These are phyloP conservation scores for Phytophthora quininea DNA, from an alignment of 352 stramenopile species.

Conservation along the genomic window DNA sequence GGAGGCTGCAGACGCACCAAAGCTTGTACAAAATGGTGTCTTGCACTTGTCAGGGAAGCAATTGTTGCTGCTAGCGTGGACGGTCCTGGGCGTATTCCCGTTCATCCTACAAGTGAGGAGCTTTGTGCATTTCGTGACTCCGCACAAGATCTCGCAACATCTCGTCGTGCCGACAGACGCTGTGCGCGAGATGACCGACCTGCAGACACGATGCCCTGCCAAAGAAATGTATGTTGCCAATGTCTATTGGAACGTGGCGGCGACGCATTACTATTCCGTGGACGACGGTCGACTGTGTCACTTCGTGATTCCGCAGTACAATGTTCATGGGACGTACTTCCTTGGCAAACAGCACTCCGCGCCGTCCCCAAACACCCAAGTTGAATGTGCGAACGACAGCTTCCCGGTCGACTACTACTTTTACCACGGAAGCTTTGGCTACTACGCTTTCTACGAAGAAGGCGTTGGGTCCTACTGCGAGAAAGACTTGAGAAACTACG, in stretches of 20 bases:
- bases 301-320: constrained; percentile 28
- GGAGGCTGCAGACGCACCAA: background rate
- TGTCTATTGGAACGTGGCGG: constrained; percentile 27
- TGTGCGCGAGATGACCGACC: constrained; percentile 1
- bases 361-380: constrained; percentile 8
- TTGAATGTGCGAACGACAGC: constrained; percentile 10
- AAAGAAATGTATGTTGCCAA: constrained; percentile 20
- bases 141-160: constrained; percentile 23
- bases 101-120: constrained; percentile 35
- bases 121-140: constrained; percentile 24
- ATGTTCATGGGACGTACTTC: constrained; percentile 17
- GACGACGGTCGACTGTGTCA: constrained; percentile 13
- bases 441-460: constrained; percentile 29
- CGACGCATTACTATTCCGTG: constrained; percentile 19
- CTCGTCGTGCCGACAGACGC: constrained; percentile 2
- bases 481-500: constrained; percentile 15
- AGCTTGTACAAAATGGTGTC: background rate
- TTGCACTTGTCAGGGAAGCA: constrained; percentile 3
- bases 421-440: constrained; percentile 22
- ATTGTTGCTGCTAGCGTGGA: constrained; percentile 17
- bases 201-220: constrained; percentile 12
- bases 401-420: constrained; percentile 17
- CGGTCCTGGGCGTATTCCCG: constrained; percentile 15
- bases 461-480: constrained; percentile 18
- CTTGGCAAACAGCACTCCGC: constrained; percentile 1